Conservation (phyloP, 2,329 filamentous ascomycete genomes). For the Orbilia brochopaga region DNA sequence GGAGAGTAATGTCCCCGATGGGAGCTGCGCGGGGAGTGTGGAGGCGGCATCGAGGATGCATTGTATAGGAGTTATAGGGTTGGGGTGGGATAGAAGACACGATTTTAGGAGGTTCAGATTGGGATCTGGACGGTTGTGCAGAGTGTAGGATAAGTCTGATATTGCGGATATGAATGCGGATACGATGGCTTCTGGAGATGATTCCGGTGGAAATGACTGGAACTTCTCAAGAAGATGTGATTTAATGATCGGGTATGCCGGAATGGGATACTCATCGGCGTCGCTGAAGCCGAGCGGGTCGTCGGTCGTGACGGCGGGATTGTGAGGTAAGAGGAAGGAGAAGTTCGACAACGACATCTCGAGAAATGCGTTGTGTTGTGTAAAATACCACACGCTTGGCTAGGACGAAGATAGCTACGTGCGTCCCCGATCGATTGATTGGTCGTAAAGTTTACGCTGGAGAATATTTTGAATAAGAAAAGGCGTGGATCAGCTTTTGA, state of each 20-base stretch:
- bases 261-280: conserved; percentile 15
- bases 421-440: too few relatives aligned
- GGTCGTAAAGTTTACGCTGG: too few relatives aligned
- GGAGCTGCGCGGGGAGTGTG: conserved; percentile 8
- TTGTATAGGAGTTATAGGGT: not conserved
- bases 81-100: conserved; percentile 4
- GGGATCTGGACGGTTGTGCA: conserved; percentile 30
- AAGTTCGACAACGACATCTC: not conserved
- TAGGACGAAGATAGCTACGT: too few relatives aligned
- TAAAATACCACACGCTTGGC: conserved; percentile 28
- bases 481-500: too few relatives aligned
- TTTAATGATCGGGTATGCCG: conserved; percentile 24
- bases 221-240: conserved; percentile 28
- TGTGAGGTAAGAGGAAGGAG: conserved; percentile 27
- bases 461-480: too few relatives aligned
- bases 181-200: conserved; percentile 11
- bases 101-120: conserved; percentile 31
- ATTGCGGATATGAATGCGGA: conserved; percentile 20
- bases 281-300: conserved; percentile 35
- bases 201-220: not conserved
- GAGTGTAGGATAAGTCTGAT: conserved; percentile 40
- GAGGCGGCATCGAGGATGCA: conserved; percentile 24
- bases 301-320: conserved; percentile 26
- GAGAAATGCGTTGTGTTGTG: conserved; percentile 28
- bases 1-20: conserved; percentile 13